A percentile compares a stretch with the other conserved stretches of the same genome.
Evolutionary conservation across 495 filamentous ascomycete species (phyloP).

Genomic region (Aspergillus steynii): DNA sequence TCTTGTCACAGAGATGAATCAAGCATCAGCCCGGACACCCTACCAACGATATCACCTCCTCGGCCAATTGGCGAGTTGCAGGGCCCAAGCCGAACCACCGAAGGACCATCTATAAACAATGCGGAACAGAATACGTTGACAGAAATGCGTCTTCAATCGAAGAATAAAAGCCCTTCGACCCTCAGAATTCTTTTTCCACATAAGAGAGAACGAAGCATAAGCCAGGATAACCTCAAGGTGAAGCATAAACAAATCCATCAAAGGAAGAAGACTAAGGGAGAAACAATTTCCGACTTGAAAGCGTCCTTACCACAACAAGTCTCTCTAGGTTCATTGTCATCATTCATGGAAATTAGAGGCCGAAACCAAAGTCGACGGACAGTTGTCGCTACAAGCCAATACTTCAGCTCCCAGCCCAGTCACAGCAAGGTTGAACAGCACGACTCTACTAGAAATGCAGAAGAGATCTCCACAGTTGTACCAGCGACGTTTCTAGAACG

Average conservation of each 20-base stretch:
- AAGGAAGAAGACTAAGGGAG: background rate
- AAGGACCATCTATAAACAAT: background rate
- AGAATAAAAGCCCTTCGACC: background rate
- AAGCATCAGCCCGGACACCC: no score
- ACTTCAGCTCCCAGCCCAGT: conserved; percentile 9
- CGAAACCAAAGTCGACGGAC: conserved; percentile 1
- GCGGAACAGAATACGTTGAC: background rate
- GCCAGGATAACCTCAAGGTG: background rate
- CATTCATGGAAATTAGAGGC: conserved; percentile 34
- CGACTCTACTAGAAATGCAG: background rate
- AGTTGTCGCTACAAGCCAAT: conserved; percentile 13
- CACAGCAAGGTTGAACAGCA: background rate
- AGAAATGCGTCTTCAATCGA: background rate
- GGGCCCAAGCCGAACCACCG: background rate
- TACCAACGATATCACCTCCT: no score
- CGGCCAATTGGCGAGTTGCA: no score
- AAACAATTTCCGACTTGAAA: background rate
- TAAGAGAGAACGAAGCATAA: background rate
- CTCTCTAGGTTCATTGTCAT: conserved; percentile 26
- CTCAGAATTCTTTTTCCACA: background rate
- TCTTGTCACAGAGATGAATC: no score
- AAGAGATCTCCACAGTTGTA: background rate
- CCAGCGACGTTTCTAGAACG: background rate
- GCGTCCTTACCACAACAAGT: background rate
- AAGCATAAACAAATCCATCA: background rate